Percentiles rank a stretch among this genome's conserved stretches.
Evolutionary conservation across 1,139 yeast species (phyloP).

Genomic region (Diutina neorugosa): DNA sequence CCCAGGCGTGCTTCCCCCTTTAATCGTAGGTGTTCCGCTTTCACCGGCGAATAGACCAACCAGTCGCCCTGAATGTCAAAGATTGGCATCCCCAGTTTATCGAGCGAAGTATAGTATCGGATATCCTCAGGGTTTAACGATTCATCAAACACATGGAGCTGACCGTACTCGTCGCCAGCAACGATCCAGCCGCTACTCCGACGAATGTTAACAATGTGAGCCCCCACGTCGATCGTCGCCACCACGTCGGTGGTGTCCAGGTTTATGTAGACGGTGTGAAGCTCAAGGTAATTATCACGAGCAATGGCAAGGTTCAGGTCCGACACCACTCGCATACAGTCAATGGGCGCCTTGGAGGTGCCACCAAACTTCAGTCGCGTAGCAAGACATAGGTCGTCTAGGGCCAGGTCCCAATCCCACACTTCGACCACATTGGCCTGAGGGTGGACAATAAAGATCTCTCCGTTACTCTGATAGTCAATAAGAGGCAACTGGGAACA

Average conservation of each 20-base stretch:
- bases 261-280: background rate
- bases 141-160: constrained; percentile 22
- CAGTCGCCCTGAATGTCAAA: constrained; percentile 41
- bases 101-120: background rate
- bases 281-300: background rate
- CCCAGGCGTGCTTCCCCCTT: background rate
- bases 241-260: constrained; percentile 1
- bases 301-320: background rate
- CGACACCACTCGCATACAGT: background rate
- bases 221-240: background rate
- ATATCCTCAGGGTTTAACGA: constrained; percentile 5
- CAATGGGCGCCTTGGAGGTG: background rate
- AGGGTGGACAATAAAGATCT: constrained; percentile 25
- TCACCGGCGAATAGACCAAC: constrained; percentile 37
- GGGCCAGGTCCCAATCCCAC: constrained; percentile 34
- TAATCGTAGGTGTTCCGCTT: constrained; percentile 16
- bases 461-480: constrained; percentile 35
- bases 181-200: constrained; percentile 5
- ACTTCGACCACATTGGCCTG: constrained; percentile 22
- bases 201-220: background rate
- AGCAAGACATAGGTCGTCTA: background rate
- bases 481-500: constrained; percentile 10
- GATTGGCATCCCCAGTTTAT: constrained; percentile 17
- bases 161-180: constrained; percentile 13
- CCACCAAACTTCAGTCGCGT: background rate